Percentiles rank a stretch among this genome's conserved stretches.
Conservation (phyloP, 805 yeast genomes). For the Debaryomyces castellii region DNA sequence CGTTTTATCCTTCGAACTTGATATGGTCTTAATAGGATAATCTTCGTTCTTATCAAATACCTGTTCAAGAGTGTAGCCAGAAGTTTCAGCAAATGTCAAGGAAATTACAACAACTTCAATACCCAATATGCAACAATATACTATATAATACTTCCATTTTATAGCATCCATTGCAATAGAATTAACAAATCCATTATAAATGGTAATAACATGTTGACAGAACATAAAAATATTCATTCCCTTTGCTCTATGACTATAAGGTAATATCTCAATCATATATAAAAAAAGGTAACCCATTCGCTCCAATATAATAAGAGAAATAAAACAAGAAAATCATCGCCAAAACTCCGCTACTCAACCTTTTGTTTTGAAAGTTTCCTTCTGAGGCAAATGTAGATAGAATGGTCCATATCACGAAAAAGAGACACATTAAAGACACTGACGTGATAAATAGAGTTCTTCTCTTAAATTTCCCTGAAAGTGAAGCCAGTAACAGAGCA, state of each 20-base stretch:
- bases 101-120: slow-evolving; percentile 22
- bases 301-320: slow-evolving; percentile 23
- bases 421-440: slow-evolving; percentile 15
- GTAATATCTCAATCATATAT: slow-evolving; percentile 31
- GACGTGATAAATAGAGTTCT: slow-evolving; percentile 26
- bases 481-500: slow-evolving; percentile 18
- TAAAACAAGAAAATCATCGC: slow-evolving; percentile 49
- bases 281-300: slow-evolving; percentile 31
- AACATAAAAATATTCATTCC: slow-evolving; percentile 25
- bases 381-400: slow-evolving; percentile 47
- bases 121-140: slow-evolving; percentile 26
- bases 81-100: slow-evolving; percentile 30
- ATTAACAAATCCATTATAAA: slow-evolving; percentile 18
- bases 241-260: slow-evolving; percentile 32
- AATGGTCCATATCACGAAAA: slow-evolving; percentile 16
- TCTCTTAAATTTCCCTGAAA: slow-evolving; percentile 24
- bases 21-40: too few species aligned
- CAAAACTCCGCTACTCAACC: slow-evolving; percentile 45
- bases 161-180: slow-evolving; percentile 32
- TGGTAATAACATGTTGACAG: slow-evolving; percentile 10
- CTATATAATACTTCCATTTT: slow-evolving; percentile 35
- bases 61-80: slow-evolving; percentile 34
- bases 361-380: slow-evolving; percentile 37
- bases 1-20: too few species aligned
- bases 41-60: too few species aligned